Evolutionary conservation across 176 grass and related monocot species (phyloP), one percentile per base, ranked within the genome.

Genomic region (Ananas comosus): DNA sequence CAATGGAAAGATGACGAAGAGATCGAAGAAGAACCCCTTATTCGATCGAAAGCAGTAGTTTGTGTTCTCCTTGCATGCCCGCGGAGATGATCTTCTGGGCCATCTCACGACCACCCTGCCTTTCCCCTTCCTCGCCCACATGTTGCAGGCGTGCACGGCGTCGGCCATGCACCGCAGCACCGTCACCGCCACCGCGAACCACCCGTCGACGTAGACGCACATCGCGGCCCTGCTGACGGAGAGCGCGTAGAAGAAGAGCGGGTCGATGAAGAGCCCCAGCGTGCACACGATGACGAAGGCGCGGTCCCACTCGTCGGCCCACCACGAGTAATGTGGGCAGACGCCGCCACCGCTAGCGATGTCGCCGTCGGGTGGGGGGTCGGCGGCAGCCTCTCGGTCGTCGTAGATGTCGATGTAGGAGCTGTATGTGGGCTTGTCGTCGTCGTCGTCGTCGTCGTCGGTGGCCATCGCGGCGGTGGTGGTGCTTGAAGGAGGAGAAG

Each of bases 181-280:
- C 25, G 93, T 97, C 51, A 97, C 93, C 1, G 88, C 69, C 23
- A 91, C 78, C 29, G 83, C 83, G 48, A 97, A 85, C 93, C 93
- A 97, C 23, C 89, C 89, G 77, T 97, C 93, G 70, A 97, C 53
- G 84, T 90, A 97, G 70, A 97, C 53, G 74, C 93, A 92, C 86
- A 87, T 92, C 66, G 85, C 65, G 10, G 89, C 68, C 19, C 85
- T 77, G 76, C 93, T 97, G 8, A 97, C 1, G 1, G 89, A 97
- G 51, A 92, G 65, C 8, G 93, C 66, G 74, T 97, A 97, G 11
- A 97, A 83, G 80, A 92, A 97, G 61, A 97, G 80, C 23, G 89
- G 93, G 80, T 97, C 93, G 12, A 97, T 74, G 66, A 97, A 51
- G 13, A 97, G 79, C 23, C 93, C 93, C 9, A 74, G 84, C 21